These are phyloP conservation scores for Apiotrichum siamense DNA, from an alignment of 1,284 basidiomycete genomes.

Conservation along the genomic window DNA sequence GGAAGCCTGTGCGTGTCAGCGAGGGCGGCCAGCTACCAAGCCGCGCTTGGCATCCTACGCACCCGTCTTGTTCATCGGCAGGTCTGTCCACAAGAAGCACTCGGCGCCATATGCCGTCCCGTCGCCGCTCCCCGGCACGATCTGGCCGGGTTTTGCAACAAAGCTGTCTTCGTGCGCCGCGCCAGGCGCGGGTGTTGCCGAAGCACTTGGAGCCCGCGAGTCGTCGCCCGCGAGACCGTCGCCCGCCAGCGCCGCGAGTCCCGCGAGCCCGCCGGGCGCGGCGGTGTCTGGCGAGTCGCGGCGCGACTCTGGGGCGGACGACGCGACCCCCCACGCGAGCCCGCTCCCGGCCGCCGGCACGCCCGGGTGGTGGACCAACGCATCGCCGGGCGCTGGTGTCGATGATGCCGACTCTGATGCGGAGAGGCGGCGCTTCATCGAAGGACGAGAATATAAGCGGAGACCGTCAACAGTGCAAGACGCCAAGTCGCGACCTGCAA, in stretches of 20 bases:
- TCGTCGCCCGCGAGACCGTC: too few relatives aligned
- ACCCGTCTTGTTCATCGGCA: constrained; percentile 44
- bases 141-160: constrained; percentile 15
- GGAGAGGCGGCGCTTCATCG: not conserved
- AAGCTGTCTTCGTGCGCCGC: constrained; percentile 12
- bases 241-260: too few relatives aligned
- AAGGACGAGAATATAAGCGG: not conserved
- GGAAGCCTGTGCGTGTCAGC: constrained; percentile 33
- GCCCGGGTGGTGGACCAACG: too few relatives aligned
- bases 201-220: too few relatives aligned
- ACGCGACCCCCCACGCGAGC: too few relatives aligned
- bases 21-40: not conserved
- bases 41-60: not conserved
- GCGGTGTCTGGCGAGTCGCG: not conserved
- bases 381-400: not conserved
- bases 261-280: too few relatives aligned
- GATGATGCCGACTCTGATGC: not conserved
- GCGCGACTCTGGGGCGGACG: not conserved
- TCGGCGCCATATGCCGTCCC: constrained; percentile 36
- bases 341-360: too few relatives aligned
- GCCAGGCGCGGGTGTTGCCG: constrained; percentile 22
- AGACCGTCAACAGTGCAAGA: not conserved
- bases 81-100: constrained; percentile 42
- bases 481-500: too few relatives aligned
- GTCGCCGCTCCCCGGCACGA: constrained; percentile 36